Base-by-base conservation (phyloP, 306 rosid genomes). In the Crotalaria pallida region DNA sequence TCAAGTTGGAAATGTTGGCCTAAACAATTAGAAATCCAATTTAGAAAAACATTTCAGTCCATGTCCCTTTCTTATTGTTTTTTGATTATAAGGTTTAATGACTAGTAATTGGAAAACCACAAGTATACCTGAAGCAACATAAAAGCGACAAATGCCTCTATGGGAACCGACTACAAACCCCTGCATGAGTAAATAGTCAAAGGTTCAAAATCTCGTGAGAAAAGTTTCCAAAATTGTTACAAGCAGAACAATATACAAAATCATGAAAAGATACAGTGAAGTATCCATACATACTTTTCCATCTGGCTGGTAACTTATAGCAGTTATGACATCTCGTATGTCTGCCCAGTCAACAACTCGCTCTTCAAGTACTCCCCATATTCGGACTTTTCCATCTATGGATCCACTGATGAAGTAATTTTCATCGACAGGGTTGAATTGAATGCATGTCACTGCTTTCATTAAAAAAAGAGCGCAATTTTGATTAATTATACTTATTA, bases 271-370 rank as follows among this genome's bases (percentile, higher is more conserved):
- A 34, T 76, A 40, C 58, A 47, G 27, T 48, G 44, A 75, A 44
- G 40, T 19, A 63, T 61, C 44, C 50, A 49, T 38, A 65, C 89
- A 41, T 84, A 88, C 99, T 63, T 87, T 86, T 36, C 92, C 99
- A 76, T 87, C 86, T 19, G 96, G 96, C 64, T 69, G 84, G 70
- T 88, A 87, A 73, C 88, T 82, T 72, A 94, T 62, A 21, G 99
- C 99, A 48, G 88, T 94, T 65, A 94, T 88, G 7, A 87, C 87
- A 65, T 94, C 97, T 48, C 81, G 74, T 23, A 77, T 71, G 72
- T 88, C 92, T 27, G 79, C 89, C 99, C 99, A 94, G 45, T 94
- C 99, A 78, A 87, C 92, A 27, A 94, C 99, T 33, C 96, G 83
- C 69, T 81, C 84, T 74, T 88, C 88, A 7, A 48, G 70, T 29